Conservation (phyloP, 2,329 filamentous ascomycete species). For the Trichoderma breve region DNA sequence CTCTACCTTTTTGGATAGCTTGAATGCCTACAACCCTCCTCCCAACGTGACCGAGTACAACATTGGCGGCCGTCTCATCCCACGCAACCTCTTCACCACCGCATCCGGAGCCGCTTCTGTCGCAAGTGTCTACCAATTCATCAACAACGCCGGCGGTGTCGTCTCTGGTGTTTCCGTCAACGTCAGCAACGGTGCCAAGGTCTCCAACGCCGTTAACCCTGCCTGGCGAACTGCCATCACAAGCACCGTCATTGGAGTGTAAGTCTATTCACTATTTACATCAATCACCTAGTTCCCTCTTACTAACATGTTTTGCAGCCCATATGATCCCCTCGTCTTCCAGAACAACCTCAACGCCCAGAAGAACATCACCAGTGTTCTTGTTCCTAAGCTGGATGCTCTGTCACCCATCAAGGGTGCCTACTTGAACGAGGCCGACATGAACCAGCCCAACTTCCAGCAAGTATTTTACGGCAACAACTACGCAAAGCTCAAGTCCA, state of each 20-base stretch:
- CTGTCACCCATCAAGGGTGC: background rate
- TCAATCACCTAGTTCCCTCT: background rate
- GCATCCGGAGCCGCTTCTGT: background rate
- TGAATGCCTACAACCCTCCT: background rate
- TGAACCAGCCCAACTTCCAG: conserved; percentile 40
- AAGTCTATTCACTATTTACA: background rate
- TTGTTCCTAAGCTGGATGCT: background rate
- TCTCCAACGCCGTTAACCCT: background rate
- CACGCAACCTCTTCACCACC: background rate
- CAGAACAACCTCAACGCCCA: background rate
- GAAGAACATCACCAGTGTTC: background rate
- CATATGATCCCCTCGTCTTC: background rate
- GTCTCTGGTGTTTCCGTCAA: background rate
- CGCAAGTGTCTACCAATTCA: background rate
- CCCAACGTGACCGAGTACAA: background rate
- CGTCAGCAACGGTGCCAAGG: background rate
- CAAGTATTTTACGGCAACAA: conserved; percentile 43
- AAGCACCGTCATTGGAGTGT: background rate
- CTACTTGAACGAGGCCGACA: conserved; percentile 49
- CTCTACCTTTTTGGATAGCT: background rate
- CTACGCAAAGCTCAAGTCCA: conserved; percentile 35
- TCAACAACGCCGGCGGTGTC: background rate
- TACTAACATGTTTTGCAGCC: background rate
- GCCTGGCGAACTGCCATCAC: background rate
- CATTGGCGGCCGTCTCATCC: conserved; percentile 8